Evolutionary conservation across 805 yeast species (phyloP).

Genomic region (Candida dendrica): DNA sequence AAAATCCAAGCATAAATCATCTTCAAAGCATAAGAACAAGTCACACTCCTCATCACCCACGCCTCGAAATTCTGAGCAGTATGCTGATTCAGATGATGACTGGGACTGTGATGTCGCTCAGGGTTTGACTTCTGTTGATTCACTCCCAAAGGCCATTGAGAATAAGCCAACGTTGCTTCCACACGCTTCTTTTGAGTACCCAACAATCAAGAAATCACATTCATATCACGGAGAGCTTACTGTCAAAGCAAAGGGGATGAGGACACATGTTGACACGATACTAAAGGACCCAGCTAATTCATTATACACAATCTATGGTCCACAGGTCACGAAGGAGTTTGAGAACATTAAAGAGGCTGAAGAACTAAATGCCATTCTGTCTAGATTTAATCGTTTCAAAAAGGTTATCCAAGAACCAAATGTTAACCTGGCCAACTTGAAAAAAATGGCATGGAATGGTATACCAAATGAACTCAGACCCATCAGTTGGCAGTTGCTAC

Average conservation of each 20-base stretch:
- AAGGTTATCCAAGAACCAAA: constrained; percentile 44
- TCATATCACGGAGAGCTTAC: neutral
- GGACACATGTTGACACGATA: constrained; percentile 15
- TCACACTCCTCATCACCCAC: constrained; percentile 7
- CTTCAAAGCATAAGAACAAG: constrained; percentile 2
- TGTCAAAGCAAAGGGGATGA: constrained; percentile 14
- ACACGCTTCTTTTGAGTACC: constrained; percentile 15
- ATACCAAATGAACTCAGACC: constrained; percentile 79
- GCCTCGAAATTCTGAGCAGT: constrained; percentile 26
- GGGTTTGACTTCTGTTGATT: constrained; percentile 14
- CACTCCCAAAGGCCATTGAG: constrained; percentile 26
- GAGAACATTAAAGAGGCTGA: constrained; percentile 39
- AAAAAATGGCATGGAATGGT: constrained; percentile 90
- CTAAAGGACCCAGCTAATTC: constrained; percentile 25
- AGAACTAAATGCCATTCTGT: constrained; percentile 50
- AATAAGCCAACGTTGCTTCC: constrained; percentile 7
- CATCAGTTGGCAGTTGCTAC: constrained; percentile 77
- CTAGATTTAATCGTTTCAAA: constrained; percentile 62
- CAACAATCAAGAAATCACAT: constrained; percentile 19
- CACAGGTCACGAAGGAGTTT: constrained; percentile 29
- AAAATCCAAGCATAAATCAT: neutral
- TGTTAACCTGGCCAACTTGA: constrained; percentile 60
- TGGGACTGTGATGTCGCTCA: constrained; percentile 78
- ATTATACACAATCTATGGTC: constrained; percentile 34
- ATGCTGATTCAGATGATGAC: constrained; percentile 78